Percentiles rank a stretch among this genome's conserved stretches.
phyloP scores from a whole-genome alignment of 2,329 filamentous ascomycete species.

The Aspergillus floridensis region DNA sequence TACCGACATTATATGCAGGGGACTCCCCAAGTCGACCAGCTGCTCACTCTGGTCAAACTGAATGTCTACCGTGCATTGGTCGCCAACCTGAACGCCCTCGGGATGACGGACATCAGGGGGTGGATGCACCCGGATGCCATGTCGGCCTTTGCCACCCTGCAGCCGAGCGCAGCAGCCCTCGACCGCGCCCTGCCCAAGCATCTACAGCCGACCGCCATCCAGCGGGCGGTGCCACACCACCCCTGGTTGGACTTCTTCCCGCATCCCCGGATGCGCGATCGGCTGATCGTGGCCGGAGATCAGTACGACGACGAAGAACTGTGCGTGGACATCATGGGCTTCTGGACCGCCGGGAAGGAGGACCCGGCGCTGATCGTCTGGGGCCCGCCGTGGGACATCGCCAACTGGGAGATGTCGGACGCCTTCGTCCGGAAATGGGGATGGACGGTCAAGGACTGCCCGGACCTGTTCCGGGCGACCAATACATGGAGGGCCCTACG shows the following conservation, averaged over 20 bases:
- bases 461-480: slow-evolving; percentile 5
- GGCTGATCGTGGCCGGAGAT: slow-evolving; percentile 29
- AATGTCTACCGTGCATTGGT: too few relatives aligned
- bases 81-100: too few relatives aligned
- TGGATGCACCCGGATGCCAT: too few relatives aligned
- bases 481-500: slow-evolving; percentile 8
- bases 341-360: slow-evolving; percentile 15
- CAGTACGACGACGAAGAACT: slow-evolving; percentile 34
- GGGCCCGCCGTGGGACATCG: slow-evolving; percentile 43
- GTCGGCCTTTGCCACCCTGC: too few relatives aligned
- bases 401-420: slow-evolving; percentile 46
- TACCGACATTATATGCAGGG: too few relatives aligned
- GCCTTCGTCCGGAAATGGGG: slow-evolving; percentile 46
- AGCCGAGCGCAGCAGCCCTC: too few relatives aligned
- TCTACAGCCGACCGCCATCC: slow-evolving; percentile 38
- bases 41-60: too few relatives aligned
- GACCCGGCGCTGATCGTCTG: slow-evolving; percentile 40
- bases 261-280: slow-evolving; percentile 38
- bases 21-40: too few relatives aligned
- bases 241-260: slow-evolving; percentile 33
- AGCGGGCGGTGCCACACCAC: slow-evolving; percentile 39
- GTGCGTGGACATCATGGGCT: slow-evolving; percentile 36
- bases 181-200: too few relatives aligned
- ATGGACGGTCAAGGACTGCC: slow-evolving; percentile 1
- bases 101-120: too few relatives aligned